Conservation (phyloP, 139 green algal species). For the Volvox africanus region DNA sequence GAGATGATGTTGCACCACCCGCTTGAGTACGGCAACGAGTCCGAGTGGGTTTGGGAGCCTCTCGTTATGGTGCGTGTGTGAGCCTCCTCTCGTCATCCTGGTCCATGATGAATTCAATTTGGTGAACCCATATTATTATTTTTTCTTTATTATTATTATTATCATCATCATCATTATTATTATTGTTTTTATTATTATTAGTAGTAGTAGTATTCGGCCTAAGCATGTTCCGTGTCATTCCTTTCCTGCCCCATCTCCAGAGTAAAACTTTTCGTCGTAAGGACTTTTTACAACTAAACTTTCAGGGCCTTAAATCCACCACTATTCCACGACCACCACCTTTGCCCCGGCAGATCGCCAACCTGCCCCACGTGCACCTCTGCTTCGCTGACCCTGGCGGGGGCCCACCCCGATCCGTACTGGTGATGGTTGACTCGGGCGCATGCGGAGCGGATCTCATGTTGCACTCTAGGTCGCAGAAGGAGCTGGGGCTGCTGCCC, state of each 20-base stretch:
- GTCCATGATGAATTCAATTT: too few species aligned
- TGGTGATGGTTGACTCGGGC: slow-evolving; percentile 70
- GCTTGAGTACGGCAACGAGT: slow-evolving; percentile 29
- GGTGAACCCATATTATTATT: too few species aligned
- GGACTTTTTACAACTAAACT: too few species aligned
- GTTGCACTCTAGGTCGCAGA: slow-evolving; percentile 58
- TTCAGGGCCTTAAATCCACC: too few species aligned
- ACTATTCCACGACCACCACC: too few species aligned
- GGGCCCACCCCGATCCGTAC: neutral
- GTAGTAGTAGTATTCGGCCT: too few species aligned
- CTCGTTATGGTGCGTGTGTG: slow-evolving; percentile 49
- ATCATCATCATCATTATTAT: too few species aligned
- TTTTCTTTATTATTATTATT: too few species aligned
- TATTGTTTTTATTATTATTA: too few species aligned
- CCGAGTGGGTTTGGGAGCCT: slow-evolving; percentile 48
- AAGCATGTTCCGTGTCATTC: too few species aligned
- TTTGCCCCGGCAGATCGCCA: slow-evolving; percentile 63
- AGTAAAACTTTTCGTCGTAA: too few species aligned
- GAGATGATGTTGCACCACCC: slow-evolving; percentile 58
- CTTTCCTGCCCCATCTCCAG: too few species aligned
- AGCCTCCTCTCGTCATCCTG: neutral
- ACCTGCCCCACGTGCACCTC: slow-evolving; percentile 65
- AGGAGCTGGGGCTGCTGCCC: slow-evolving; percentile 52
- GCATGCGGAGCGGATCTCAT: slow-evolving; percentile 67
- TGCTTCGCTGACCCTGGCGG: slow-evolving; percentile 31